Percentiles rank a stretch among this genome's conserved stretches.
phyloP scores from a whole-genome alignment of 2,329 filamentous ascomycete genomes.

The Trichoderma afroharzianum region DNA sequence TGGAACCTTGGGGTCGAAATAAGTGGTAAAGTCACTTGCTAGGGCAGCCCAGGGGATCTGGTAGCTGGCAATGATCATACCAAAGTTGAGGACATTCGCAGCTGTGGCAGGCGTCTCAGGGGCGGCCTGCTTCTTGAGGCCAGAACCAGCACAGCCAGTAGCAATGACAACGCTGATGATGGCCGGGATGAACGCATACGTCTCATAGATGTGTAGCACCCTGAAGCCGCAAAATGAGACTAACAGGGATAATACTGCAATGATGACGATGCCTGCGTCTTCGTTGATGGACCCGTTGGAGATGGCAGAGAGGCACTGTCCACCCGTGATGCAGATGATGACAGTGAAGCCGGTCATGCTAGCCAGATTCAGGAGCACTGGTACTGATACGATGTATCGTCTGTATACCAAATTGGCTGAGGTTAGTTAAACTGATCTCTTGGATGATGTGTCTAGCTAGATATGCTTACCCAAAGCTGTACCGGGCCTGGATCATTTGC shows the following conservation, averaged over 20 bases:
- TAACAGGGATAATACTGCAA: slow-evolving; percentile 52
- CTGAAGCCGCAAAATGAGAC: slow-evolving; percentile 61
- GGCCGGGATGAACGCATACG: slow-evolving; percentile 54
- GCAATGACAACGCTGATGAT: slow-evolving; percentile 53
- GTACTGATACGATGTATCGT: slow-evolving; percentile 55
- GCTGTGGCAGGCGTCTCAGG: slow-evolving; percentile 41
- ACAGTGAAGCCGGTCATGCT: slow-evolving; percentile 62
- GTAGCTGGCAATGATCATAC: slow-evolving; percentile 59
- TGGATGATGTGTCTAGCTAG: background rate
- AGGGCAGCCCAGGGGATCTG: slow-evolving; percentile 60
- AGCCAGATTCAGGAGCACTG: slow-evolving; percentile 59
- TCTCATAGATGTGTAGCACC: slow-evolving; percentile 55
- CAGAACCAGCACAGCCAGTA: slow-evolving; percentile 49
- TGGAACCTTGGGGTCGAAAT: slow-evolving; percentile 54
- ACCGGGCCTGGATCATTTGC: slow-evolving; percentile 63
- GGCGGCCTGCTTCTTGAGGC: slow-evolving; percentile 46
- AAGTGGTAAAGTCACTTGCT: slow-evolving; percentile 59
- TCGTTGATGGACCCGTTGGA: slow-evolving; percentile 46
- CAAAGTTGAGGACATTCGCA: slow-evolving; percentile 50
- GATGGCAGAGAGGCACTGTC: slow-evolving; percentile 55
- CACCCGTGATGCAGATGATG: slow-evolving; percentile 58
- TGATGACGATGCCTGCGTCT: slow-evolving; percentile 58
- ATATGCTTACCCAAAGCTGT: slow-evolving; percentile 51
- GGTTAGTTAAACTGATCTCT: background rate
- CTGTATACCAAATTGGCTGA: slow-evolving; percentile 25